These are phyloP conservation scores for Tuber indicum DNA, from an alignment of 495 filamentous ascomycete genomes.

Conservation along the genomic window DNA sequence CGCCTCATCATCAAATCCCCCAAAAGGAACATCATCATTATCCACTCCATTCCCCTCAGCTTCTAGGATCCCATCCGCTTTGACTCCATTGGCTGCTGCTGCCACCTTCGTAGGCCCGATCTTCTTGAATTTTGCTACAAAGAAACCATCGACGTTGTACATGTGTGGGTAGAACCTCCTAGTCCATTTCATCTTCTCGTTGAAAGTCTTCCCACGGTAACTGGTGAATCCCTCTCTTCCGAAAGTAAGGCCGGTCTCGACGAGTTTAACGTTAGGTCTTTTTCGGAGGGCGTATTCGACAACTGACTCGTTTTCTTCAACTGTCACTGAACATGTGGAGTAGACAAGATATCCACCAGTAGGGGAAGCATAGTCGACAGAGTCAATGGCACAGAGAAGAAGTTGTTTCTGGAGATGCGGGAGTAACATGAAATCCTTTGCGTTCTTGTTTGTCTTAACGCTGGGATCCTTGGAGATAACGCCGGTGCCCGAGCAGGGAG, in stretches of 20 bases:
- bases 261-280: conserved; percentile 86
- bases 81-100: conserved; percentile 45
- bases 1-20: conserved; percentile 57
- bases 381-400: conserved; percentile 87
- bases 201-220: conserved; percentile 84
- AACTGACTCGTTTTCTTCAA: conserved; percentile 89
- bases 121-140: conserved; percentile 96
- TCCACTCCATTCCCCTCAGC: conserved; percentile 40
- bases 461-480: conserved; percentile 93
- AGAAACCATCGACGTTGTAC: conserved; percentile 98
- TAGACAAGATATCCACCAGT: conserved; percentile 93
- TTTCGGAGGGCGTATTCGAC: conserved; percentile 87
- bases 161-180: conserved; percentile 88
- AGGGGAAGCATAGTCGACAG: conserved; percentile 73
- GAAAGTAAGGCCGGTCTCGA: conserved; percentile 88
- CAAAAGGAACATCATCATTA: conserved; percentile 54
- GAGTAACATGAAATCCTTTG: conserved; percentile 82
- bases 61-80: conserved; percentile 45
- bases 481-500: conserved; percentile 73
- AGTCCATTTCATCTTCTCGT: conserved; percentile 74
- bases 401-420: conserved; percentile 93
- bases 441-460: conserved; percentile 95
- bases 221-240: conserved; percentile 83
- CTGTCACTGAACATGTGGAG: conserved; percentile 84
- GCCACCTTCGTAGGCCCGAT: conserved; percentile 60